These are phyloP conservation scores for Quercus phellos DNA, from an alignment of 331 rosid genomes.

Conservation along the genomic window DNA sequence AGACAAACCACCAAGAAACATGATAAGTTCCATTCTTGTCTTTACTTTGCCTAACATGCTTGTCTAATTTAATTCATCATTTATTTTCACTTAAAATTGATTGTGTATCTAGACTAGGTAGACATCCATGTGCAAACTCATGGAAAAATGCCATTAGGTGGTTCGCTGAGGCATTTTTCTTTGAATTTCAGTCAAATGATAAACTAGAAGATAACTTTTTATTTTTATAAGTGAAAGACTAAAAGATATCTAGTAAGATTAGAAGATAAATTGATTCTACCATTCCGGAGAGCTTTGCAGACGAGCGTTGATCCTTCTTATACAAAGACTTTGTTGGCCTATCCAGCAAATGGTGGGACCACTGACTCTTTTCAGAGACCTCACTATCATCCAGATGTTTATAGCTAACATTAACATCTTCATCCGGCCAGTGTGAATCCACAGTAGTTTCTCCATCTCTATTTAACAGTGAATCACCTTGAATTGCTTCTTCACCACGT, in stretches of 20 bases:
- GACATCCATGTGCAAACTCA: neutral
- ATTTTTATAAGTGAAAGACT: neutral
- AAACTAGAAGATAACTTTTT: neutral
- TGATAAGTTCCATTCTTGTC: slow-evolving; percentile 1
- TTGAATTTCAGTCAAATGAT: neutral
- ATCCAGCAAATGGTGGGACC: slow-evolving; percentile 50
- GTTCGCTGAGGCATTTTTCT: neutral
- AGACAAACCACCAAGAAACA: slow-evolving; percentile 1
- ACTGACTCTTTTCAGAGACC: slow-evolving; percentile 34
- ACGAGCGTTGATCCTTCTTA: slow-evolving; percentile 41
- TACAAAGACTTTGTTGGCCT: slow-evolving; percentile 37
- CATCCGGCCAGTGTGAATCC: slow-evolving; percentile 60
- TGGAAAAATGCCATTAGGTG: neutral
- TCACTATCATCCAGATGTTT: slow-evolving; percentile 42
- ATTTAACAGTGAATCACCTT: slow-evolving; percentile 46
- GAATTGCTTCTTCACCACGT: slow-evolving; percentile 40
- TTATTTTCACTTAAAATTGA: neutral
- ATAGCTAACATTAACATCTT: slow-evolving; percentile 36
- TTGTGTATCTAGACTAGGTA: neutral
- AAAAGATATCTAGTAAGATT: neutral
- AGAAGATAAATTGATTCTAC: slow-evolving; percentile 30
- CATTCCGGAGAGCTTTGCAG: slow-evolving; percentile 44
- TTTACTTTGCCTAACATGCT: neutral
- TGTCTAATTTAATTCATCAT: neutral
- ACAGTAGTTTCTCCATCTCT: slow-evolving; percentile 36